Percentiles rank a stretch among this genome's conserved stretches.
Conservation (phyloP, 352 stramenopile genomes). For the Pythium volutum region DNA sequence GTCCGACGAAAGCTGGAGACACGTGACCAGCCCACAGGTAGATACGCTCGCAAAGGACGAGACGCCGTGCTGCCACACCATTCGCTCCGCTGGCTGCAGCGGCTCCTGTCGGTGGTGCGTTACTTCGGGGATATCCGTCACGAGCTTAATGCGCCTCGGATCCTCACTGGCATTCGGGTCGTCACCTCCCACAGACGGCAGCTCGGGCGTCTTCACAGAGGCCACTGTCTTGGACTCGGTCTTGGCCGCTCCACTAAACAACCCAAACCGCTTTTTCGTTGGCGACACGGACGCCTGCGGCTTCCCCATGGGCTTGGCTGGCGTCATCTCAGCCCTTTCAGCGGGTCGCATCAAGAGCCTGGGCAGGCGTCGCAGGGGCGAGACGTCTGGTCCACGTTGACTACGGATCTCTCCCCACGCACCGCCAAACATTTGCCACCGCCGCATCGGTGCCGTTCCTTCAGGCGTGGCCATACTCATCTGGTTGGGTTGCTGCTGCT, state of each 20-base stretch:
- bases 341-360: constrained; percentile 7
- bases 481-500: neutral
- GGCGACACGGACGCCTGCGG: neutral
- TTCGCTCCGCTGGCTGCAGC: constrained; percentile 4
- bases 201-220: neutral
- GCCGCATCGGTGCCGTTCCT: neutral
- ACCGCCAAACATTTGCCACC: neutral
- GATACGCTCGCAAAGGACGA: constrained; percentile 17
- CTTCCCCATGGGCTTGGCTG: neutral
- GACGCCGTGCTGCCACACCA: constrained; percentile 2
- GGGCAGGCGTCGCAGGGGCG: neutral
- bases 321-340: neutral
- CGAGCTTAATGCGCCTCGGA: neutral
- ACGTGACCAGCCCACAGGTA: constrained; percentile 27
- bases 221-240: neutral
- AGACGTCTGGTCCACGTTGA: neutral
- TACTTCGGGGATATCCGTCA: neutral
- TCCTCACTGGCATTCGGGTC: neutral
- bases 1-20: constrained; percentile 29
- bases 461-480: too few species aligned
- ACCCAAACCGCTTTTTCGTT: constrained; percentile 12
- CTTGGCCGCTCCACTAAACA: constrained; percentile 1
- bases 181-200: neutral
- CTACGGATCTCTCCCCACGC: neutral
- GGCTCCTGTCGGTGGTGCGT: neutral